These are phyloP conservation scores for Blumeria graminis DNA, from an alignment of 2,329 filamentous ascomycete species.

Conservation along the genomic window DNA sequence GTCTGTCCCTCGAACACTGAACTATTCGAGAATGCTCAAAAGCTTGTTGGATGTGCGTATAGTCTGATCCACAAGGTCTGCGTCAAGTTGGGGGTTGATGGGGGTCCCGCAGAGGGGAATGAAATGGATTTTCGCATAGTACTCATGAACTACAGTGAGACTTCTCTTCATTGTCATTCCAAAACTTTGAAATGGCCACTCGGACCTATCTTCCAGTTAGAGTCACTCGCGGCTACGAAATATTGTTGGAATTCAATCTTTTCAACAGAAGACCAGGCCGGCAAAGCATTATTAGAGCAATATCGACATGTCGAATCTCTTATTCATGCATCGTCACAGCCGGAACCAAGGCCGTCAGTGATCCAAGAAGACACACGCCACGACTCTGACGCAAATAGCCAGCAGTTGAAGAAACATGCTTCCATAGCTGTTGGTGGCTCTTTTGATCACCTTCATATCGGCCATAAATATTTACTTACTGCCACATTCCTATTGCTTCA, in stretches of 20 bases:
- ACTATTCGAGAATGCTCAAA: conserved; percentile 43
- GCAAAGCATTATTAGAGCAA: conserved; percentile 28
- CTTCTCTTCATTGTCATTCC: conserved; percentile 21
- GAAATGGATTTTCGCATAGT: conserved; percentile 57
- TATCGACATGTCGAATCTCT: conserved; percentile 18
- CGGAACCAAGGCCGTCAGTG: not conserved
- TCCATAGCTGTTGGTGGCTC: conserved; percentile 55
- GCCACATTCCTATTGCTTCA: conserved; percentile 51
- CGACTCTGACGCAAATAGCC: not conserved
- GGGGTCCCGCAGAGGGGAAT: conserved; percentile 39
- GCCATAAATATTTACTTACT: conserved; percentile 90
- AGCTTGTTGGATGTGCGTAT: conserved; percentile 55
- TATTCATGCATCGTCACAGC: not conserved
- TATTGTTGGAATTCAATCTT: conserved; percentile 42
- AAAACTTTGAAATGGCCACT: conserved; percentile 9
- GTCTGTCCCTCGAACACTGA: conserved; percentile 25
- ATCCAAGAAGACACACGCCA: not conserved
- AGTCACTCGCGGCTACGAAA: conserved; percentile 26
- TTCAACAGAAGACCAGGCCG: conserved; percentile 37
- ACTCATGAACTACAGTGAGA: conserved; percentile 36
- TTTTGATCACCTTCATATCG: conserved; percentile 86
- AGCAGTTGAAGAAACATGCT: not conserved
- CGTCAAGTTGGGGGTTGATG: conserved; percentile 26
- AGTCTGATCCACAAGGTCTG: conserved; percentile 52
- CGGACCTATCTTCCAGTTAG: conserved; percentile 20